Conservation (phyloP, 2,329 filamentous ascomycete genomes). For the Botrytis porri region DNA sequence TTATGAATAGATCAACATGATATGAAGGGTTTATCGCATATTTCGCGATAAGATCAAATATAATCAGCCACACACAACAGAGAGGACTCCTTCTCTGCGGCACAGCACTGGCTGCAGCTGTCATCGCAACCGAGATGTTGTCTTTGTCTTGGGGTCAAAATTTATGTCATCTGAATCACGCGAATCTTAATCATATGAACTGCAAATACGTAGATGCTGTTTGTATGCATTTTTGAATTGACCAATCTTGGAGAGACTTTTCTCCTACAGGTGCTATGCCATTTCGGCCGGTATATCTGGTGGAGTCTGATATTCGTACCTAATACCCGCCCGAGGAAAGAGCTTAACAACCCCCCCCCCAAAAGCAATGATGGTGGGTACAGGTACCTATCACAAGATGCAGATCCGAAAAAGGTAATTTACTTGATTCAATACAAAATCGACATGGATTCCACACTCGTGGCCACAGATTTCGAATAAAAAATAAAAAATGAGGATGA, state of each 20-base stretch:
- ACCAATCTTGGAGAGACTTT: background rate
- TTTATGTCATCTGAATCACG: background rate
- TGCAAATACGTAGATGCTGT: background rate
- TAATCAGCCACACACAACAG: background rate
- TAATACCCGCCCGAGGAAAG: background rate
- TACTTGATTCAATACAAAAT: background rate
- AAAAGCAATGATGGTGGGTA: background rate
- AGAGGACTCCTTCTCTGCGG: background rate
- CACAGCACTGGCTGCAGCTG: conserved; percentile 2
- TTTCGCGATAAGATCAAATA: background rate
- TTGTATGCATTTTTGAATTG: background rate
- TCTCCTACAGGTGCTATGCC: background rate
- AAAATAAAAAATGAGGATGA: background rate
- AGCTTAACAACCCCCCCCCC: background rate
- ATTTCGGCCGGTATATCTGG: background rate
- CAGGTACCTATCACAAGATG: background rate
- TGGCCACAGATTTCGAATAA: background rate
- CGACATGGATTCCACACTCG: background rate
- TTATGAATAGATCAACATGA: background rate
- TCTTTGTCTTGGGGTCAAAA: background rate
- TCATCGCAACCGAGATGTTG: background rate
- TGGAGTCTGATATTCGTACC: background rate
- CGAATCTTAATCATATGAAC: background rate
- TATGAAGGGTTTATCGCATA: background rate
- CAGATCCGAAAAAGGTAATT: background rate